These are phyloP conservation scores for Rhododendron griersonianum DNA, from an alignment of 148 eudicot species.

Conservation along the genomic window DNA sequence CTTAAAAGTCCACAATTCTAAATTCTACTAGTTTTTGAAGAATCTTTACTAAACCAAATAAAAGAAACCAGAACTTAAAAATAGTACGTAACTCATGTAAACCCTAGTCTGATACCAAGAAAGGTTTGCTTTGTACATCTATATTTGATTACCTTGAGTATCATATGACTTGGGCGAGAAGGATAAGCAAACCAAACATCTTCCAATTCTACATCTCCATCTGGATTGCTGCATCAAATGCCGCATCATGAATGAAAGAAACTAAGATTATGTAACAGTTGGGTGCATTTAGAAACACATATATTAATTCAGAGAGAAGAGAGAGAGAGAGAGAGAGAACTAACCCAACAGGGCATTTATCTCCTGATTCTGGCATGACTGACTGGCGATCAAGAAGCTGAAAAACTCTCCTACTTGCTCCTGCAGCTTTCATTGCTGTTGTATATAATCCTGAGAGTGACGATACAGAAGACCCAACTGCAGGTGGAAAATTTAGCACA, in stretches of 20 bases:
- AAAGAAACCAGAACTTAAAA: not conserved
- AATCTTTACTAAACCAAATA: not conserved
- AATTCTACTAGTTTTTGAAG: not conserved
- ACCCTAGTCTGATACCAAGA: not conserved
- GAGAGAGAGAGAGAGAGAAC: constrained; percentile 11
- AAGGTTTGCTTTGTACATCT: not conserved
- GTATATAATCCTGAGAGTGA: constrained; percentile 73
- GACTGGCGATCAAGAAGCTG: constrained; percentile 84
- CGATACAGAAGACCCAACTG: constrained; percentile 82
- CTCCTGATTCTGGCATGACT: constrained; percentile 68
- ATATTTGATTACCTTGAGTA: constrained; percentile 33
- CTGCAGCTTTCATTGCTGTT: constrained; percentile 90
- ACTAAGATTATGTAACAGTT: not conserved
- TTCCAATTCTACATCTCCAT: constrained; percentile 53
- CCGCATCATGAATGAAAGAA: not conserved
- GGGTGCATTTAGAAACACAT: not conserved
- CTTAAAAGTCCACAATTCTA: not conserved
- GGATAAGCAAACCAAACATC: constrained; percentile 77
- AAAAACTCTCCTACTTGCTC: constrained; percentile 90
- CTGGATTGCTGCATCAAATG: constrained; percentile 27
- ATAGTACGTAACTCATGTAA: not conserved
- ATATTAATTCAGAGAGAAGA: not conserved
- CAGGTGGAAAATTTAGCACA: constrained; percentile 19
- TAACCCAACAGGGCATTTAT: constrained; percentile 70
- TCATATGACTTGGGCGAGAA: constrained; percentile 55